Base-by-base conservation (phyloP, 192 early-diverging fungal genomes). In the Chytriomyces sp. region DNA sequence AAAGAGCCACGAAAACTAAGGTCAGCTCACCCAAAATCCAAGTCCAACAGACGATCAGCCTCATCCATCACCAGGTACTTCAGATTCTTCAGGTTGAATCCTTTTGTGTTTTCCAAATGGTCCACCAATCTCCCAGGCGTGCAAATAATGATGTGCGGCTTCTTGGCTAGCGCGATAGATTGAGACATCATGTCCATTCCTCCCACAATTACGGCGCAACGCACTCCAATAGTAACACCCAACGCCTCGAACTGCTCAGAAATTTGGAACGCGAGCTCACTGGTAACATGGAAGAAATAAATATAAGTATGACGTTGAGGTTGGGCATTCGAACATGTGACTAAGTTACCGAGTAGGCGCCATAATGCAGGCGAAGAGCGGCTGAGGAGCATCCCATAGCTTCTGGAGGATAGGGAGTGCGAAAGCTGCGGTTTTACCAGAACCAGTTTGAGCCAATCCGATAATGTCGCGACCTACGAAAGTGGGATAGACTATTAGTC, bases 111-210 rank as follows among this genome's bases (percentile, higher is more conserved):
- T 78, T 99, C 94, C 72, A 99, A 77, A 73, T 98, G 96, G 77
- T 98, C 96, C 60, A 95, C 91, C 70, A 99, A 76, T 55, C 96
- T 89, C 14, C 96, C 96, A 10, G 96, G 96, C 2, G 96, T 99
- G 75, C 93, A 94, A 49, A 99, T 91, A 26, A 99, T 85, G 25
- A 99, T 83, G 74, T 99, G 96, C 7, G 96, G 96, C 64, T 93
- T 93, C 70, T 95, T 96, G 14, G 93, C 93, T 3, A 99, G 82
- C 5, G 94, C 94, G 72, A 97, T 97, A 10, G 92, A 81, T 77
- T 99, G 95, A 10, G 91, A 83, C 87, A 98, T 98, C 92, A 96
- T 93, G 77, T 98, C 95, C 93, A 97, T 95, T 36, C 96, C 95
- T 82, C 95, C 95, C 10, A 98, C 91, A 71, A 98, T 89, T 7